A percentile compares a stretch with the other conserved stretches of the same genome.
Evolutionary conservation across 805 yeast species (phyloP).

Genomic region (Komagataella phaffii): DNA sequence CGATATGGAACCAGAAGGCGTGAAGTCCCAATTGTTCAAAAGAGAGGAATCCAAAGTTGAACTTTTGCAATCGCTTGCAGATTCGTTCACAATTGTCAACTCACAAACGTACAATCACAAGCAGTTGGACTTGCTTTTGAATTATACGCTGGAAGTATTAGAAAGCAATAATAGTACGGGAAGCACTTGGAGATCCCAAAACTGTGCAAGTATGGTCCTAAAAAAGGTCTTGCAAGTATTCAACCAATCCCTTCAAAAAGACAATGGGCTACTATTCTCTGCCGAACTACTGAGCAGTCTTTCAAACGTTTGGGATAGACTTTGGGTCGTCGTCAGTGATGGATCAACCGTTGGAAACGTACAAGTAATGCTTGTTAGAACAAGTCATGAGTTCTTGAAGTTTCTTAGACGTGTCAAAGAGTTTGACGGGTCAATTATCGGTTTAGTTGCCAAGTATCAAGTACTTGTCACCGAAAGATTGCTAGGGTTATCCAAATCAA

Average conservation of each 20-base stretch:
- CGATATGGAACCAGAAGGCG: conserved; percentile 9
- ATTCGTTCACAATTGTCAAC: neutral
- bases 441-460: neutral
- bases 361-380: conserved; percentile 15
- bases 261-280: neutral
- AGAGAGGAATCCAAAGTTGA: neutral
- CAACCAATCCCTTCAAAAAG: neutral
- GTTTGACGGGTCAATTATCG: neutral
- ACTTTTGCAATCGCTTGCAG: neutral
- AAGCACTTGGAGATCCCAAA: neutral
- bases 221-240: neutral
- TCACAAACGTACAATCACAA: neutral
- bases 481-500: neutral
- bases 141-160: neutral
- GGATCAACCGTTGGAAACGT: conserved; percentile 1
- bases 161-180: neutral
- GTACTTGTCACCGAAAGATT: neutral
- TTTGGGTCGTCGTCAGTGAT: neutral
- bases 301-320: neutral
- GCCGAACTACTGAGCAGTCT: neutral
- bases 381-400: conserved; percentile 6
- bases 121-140: neutral
- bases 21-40: neutral
- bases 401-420: neutral
- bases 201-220: neutral